Evolutionary conservation across 192 early-diverging fungal genomes (phyloP).

Genomic region (Irineochytrium annulatum): DNA sequence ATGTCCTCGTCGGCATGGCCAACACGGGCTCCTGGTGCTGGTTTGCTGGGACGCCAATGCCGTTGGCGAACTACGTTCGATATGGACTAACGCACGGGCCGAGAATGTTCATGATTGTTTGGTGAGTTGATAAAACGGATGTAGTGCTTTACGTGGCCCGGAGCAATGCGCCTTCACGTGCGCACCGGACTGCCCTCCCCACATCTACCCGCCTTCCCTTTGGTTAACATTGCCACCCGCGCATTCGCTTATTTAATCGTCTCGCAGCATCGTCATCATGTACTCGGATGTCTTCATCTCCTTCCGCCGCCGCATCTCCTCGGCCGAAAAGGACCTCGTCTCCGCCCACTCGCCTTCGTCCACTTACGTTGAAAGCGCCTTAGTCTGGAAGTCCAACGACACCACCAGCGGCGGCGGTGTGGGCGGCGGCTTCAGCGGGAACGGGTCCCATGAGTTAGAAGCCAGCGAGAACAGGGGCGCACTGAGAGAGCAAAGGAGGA

Average conservation of each 20-base stretch:
- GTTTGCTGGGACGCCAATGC: neutral
- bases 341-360: neutral
- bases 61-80: neutral
- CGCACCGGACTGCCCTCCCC: too few relatives aligned
- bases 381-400: neutral
- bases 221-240: too few relatives aligned
- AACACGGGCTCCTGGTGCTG: conserved; percentile 1
- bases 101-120: neutral
- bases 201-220: too few relatives aligned
- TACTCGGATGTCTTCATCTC: neutral
- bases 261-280: conserved; percentile 1
- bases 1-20: neutral
- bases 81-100: neutral
- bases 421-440: neutral
- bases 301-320: neutral
- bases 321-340: neutral
- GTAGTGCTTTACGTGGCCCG: too few relatives aligned
- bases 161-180: too few relatives aligned
- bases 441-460: neutral
- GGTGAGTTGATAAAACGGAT: too few relatives aligned
- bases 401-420: neutral
- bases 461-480: neutral
- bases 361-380: neutral
- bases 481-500: neutral
- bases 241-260: too few relatives aligned